phyloP scores from a whole-genome alignment of 2,329 filamentous ascomycete species.

The Alternaria sp. region DNA sequence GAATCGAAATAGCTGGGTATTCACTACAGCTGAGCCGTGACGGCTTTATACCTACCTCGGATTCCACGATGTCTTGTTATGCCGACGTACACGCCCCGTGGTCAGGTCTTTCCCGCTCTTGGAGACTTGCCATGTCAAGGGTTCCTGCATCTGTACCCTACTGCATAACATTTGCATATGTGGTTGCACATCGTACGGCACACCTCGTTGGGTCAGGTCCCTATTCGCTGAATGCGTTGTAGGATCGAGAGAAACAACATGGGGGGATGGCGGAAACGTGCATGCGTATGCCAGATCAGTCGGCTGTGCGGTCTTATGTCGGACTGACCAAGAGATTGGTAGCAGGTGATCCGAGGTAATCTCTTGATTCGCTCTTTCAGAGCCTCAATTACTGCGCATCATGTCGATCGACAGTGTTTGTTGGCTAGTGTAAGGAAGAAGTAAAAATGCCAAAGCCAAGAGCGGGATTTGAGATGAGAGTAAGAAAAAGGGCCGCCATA shows the following conservation, averaged over 20 bases:
- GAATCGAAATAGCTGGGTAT: not conserved
- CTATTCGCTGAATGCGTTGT: not conserved
- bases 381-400: not conserved
- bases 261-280: not conserved
- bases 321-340: not conserved
- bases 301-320: slow-evolving; percentile 2
- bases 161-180: not conserved
- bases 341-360: not conserved
- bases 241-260: not conserved
- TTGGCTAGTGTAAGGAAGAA: not conserved
- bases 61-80: not conserved
- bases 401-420: not conserved
- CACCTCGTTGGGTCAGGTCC: not conserved
- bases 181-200: not conserved
- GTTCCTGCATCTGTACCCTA: not conserved
- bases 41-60: not conserved
- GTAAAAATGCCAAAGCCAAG: not conserved
- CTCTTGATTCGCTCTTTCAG: not conserved
- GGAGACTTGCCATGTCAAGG: not conserved
- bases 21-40: not conserved
- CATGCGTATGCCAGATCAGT: not conserved
- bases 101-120: not conserved
- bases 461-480: not conserved
- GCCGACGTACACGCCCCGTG: not conserved
- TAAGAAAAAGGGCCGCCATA: not conserved